phyloP scores from a whole-genome alignment of 2,329 filamentous ascomycete species.

The Sclerotinia nivalis region DNA sequence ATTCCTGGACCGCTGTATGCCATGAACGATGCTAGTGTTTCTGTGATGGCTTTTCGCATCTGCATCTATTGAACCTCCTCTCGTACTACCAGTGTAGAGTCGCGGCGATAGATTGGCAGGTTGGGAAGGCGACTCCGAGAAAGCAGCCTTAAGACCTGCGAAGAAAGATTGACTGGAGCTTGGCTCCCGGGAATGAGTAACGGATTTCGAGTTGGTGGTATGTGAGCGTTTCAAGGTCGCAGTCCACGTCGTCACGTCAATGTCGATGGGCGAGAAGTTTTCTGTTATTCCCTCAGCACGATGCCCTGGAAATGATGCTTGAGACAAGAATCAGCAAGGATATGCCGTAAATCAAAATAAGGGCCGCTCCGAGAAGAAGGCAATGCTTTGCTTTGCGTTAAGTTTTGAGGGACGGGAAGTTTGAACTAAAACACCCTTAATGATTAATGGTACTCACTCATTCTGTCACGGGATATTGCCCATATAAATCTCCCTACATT shows the following conservation, averaged over 20 bases:
- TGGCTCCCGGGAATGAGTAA: constrained; percentile 33
- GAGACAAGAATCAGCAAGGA: constrained; percentile 34
- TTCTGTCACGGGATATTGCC: constrained; percentile 19
- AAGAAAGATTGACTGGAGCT: constrained; percentile 31
- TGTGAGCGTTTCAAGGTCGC: constrained; percentile 38
- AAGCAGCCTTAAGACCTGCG: constrained; percentile 27
- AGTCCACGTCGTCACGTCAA: constrained; percentile 36
- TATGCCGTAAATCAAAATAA: constrained; percentile 16
- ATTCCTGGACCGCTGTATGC: constrained; percentile 88
- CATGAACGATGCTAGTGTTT: constrained; percentile 96
- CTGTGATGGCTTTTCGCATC: constrained; percentile 73
- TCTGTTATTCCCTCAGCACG: constrained; percentile 35
- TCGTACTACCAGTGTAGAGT: constrained; percentile 36
- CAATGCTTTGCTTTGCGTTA: constrained; percentile 11
- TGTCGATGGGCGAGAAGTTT: constrained; percentile 35
- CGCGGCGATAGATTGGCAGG: constrained; percentile 36
- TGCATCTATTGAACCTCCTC: constrained; percentile 44
- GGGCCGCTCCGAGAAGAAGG: neutral
- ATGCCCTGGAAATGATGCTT: constrained; percentile 36
- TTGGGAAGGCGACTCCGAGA: constrained; percentile 34
- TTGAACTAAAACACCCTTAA: constrained; percentile 16
- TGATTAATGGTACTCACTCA: constrained; percentile 22
- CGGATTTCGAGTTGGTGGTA: constrained; percentile 32
- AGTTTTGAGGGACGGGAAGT: constrained; percentile 17
- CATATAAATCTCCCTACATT: constrained; percentile 13